Base-by-base conservation (phyloP, 148 eudicot genomes). In the Heliamphora exappendiculata region DNA sequence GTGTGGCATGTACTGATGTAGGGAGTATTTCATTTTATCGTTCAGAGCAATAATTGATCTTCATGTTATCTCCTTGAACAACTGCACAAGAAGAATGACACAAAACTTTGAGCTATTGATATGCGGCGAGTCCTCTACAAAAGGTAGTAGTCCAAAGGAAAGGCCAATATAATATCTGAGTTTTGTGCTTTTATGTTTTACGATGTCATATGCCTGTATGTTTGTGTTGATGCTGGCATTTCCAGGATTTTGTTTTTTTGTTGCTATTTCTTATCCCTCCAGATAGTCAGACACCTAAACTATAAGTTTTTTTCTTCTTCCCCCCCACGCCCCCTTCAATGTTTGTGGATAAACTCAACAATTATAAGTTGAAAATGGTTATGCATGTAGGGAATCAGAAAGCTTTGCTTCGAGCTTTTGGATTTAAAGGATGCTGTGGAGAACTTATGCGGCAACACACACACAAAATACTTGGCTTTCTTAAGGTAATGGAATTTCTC, bases 371-470 rank as follows among this genome's bases (percentile, higher is more conserved):
- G 36, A 65, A 49, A 29, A 36, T 67, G 67, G 22, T 49, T 68
- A 16, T 57, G n/a, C 62, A 24, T 81, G 78, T 82, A 95, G 99
- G 99, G 97, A 75, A 89, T 92, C 79, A 88, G 99, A 82, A 89
- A 87, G 81, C 86, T 92, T 41, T 95, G 99, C 67, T 93, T 93
- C 81, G 96, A 92, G 88, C 92, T 95, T 85, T 79, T 95, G 89
- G 97, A 95, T 87, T 84, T 95, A 76, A 95, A 95, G 87, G 99
- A 95, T 83, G 92, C 99, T 0, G 99, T 91, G 70, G 99, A 95
- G 79, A 89, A 95, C 86, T 83, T 95, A 75, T 89, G 94, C 76
- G 95, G 99, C 59, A 95, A 92, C 81, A 85, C 91, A 12, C 87
- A 90, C 72, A 84, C 94, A 72, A 95, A 95, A 75, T 88, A 91